Evolutionary conservation across 805 yeast genomes (phyloP).

Genomic region (Zygoascus biomembranicola): DNA sequence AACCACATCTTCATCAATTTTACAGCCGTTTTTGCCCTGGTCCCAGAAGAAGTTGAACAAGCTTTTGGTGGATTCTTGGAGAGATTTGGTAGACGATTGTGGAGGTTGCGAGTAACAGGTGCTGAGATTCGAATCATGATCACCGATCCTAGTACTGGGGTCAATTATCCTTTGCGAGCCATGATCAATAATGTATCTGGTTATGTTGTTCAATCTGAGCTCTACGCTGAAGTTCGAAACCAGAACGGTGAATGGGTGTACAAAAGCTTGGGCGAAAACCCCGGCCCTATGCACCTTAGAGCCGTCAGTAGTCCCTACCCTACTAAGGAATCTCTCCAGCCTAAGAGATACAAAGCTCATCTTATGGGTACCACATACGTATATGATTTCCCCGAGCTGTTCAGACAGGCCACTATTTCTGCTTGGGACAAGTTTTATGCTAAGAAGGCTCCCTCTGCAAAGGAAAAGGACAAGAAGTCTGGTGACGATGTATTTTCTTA

Average conservation of each 20-base stretch:
- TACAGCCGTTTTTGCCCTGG: conserved; percentile 88
- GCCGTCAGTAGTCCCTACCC: conserved; percentile 95
- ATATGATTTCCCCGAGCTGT: conserved; percentile 97
- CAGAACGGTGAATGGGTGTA: conserved; percentile 94
- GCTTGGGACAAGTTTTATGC: conserved; percentile 65
- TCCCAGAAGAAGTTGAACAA: conserved; percentile 92
- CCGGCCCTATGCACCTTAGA: conserved; percentile 96
- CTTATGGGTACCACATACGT: conserved; percentile 97
- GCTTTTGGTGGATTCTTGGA: conserved; percentile 97
- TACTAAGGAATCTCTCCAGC: conserved; percentile 95
- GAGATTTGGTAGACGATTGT: conserved; percentile 91
- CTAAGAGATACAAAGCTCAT: conserved; percentile 97
- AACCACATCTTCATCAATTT: conserved; percentile 96
- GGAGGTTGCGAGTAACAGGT: conserved; percentile 94
- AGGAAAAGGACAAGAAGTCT: conserved; percentile 23
- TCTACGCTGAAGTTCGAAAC: conserved; percentile 90
- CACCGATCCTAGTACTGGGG: conserved; percentile 82
- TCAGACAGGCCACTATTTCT: conserved; percentile 82
- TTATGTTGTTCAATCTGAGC: conserved; percentile 90
- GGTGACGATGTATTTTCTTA: conserved; percentile 74
- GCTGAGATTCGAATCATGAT: conserved; percentile 97
- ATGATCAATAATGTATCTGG: conserved; percentile 95
- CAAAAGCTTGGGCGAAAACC: conserved; percentile 78
- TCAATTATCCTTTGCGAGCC: conserved; percentile 93
- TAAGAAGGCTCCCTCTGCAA: background rate